Percentiles rank a stretch among this genome's conserved stretches.
Evolutionary conservation across 352 stramenopile genomes (phyloP).

Genomic region (Phytophthora colocasiae): DNA sequence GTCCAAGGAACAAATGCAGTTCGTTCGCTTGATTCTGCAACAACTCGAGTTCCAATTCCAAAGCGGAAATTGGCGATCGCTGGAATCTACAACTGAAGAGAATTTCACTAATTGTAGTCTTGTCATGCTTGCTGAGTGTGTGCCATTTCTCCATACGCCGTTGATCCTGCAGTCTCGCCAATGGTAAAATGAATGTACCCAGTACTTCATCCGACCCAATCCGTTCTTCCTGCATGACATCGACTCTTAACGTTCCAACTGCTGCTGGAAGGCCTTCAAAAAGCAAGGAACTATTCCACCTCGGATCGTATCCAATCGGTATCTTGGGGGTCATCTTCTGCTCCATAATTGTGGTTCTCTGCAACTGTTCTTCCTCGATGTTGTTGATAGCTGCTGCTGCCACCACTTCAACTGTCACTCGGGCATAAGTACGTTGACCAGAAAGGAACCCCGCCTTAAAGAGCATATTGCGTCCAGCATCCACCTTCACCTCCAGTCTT

Average conservation of each 20-base stretch:
- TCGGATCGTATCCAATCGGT: slow-evolving; percentile 27
- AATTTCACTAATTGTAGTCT: slow-evolving; percentile 40
- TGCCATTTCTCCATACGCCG: slow-evolving; percentile 57
- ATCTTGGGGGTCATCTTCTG: slow-evolving; percentile 50
- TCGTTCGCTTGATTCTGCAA: slow-evolving; percentile 71
- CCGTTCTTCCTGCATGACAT: slow-evolving; percentile 72
- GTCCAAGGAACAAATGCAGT: slow-evolving; percentile 58
- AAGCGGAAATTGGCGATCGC: slow-evolving; percentile 55
- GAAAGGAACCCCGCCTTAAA: slow-evolving; percentile 60
- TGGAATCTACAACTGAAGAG: slow-evolving; percentile 58
- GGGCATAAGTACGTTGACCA: slow-evolving; percentile 60
- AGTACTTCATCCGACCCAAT: slow-evolving; percentile 55
- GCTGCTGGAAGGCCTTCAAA: slow-evolving; percentile 58
- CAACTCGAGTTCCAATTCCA: slow-evolving; percentile 62
- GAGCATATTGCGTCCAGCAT: slow-evolving; percentile 48
- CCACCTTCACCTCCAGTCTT: slow-evolving; percentile 52
- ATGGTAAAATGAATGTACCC: slow-evolving; percentile 46
- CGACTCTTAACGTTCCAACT: slow-evolving; percentile 47
- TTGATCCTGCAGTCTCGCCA: slow-evolving; percentile 61
- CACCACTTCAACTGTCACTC: slow-evolving; percentile 47
- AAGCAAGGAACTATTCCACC: slow-evolving; percentile 54
- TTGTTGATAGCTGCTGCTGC: slow-evolving; percentile 8
- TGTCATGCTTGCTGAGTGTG: slow-evolving; percentile 43
- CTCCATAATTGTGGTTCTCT: slow-evolving; percentile 33
- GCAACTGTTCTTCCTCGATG: slow-evolving; percentile 9